Base-by-base conservation (phyloP, 2,329 filamentous ascomycete genomes). In the Colletotrichum tropicale region DNA sequence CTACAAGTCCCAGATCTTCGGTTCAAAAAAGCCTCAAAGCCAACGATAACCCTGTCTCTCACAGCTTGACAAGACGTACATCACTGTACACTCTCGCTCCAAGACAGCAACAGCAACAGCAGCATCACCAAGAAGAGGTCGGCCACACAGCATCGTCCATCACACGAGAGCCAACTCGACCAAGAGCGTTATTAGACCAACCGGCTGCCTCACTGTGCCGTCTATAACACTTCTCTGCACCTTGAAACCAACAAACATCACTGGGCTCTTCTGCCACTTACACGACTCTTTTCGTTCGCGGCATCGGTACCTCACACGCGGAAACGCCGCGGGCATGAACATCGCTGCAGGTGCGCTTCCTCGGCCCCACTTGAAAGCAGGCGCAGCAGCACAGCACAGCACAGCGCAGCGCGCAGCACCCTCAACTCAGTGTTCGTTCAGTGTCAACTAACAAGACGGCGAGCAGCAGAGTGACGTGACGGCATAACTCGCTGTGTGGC, bases 261-360 rank as follows among this genome's bases (percentile, higher is more conserved):
- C 3, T 26, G 30, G 16, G 36, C 28, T 28, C 15, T 26, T 28
- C n/a, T 24, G 16, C 34, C 60, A 65, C 30, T 21, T 43, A 64
- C 56, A 38, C 32, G 38, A 16, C 43, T 32, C 8, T 36, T 36
- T 36, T 58, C 58, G n/a, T 12, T 7, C 21, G 62, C 12, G 34
- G 32, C 58, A 24, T 58, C 70, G 52, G 66, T 60, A 56, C 61
- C 69, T 75, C 48, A 65, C 56, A 48, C 64, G 73, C 73, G 64
- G 69, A 69, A 68, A 68, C 64, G 65, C 66, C 66, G 71, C 71
- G 36, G 74, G 74, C 74, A 76, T 76, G 74, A 76, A 75, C 48
- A 70, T 75, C 61, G 66, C 74, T 76, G 74, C 66, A 76, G 74
- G 74, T 76, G 74, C 66, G 74, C 66, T 70, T 52, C 62, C 28